Conservation (phyloP, 176 grass and related monocot species). For the Leersia perrieri region DNA sequence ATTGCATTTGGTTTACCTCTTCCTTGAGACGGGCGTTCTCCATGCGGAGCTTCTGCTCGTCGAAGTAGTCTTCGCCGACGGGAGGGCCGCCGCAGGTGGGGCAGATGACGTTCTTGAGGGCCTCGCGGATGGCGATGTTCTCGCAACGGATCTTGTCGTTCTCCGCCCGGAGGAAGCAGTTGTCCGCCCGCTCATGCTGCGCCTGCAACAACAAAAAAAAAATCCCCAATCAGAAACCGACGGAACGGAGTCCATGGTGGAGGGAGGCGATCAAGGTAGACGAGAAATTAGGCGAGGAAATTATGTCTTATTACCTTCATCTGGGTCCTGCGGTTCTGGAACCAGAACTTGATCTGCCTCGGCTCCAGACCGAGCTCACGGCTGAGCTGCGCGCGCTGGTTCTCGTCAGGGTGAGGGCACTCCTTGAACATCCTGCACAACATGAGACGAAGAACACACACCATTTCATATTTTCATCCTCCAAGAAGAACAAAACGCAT, state of each 20-base stretch:
- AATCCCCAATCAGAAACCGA: background rate
- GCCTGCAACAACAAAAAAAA: slow-evolving; percentile 35
- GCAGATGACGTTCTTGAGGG: slow-evolving; percentile 86
- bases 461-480: background rate
- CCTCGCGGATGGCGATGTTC: slow-evolving; percentile 93
- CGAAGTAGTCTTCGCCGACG: slow-evolving; percentile 78
- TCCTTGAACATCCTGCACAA: slow-evolving; percentile 86
- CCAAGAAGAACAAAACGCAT: background rate
- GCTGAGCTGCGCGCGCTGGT: slow-evolving; percentile 85
- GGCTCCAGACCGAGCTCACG: slow-evolving; percentile 80
- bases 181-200: slow-evolving; percentile 87
- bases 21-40: slow-evolving; percentile 91
- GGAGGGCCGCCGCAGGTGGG: slow-evolving; percentile 81
- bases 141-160: slow-evolving; percentile 99
- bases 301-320: slow-evolving; percentile 81
- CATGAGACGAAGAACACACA: background rate
- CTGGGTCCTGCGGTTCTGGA: slow-evolving; percentile 97
- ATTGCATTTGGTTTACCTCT: too few species aligned
- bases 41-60: slow-evolving; percentile 96
- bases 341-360: slow-evolving; percentile 99
- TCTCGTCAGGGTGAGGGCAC: slow-evolving; percentile 95
- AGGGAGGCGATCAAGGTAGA: background rate
- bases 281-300: too few species aligned
- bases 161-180: slow-evolving; percentile 80
- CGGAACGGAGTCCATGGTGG: background rate